phyloP scores from a whole-genome alignment of 2,329 filamentous ascomycete species.

The Grosmannia penicillata region DNA sequence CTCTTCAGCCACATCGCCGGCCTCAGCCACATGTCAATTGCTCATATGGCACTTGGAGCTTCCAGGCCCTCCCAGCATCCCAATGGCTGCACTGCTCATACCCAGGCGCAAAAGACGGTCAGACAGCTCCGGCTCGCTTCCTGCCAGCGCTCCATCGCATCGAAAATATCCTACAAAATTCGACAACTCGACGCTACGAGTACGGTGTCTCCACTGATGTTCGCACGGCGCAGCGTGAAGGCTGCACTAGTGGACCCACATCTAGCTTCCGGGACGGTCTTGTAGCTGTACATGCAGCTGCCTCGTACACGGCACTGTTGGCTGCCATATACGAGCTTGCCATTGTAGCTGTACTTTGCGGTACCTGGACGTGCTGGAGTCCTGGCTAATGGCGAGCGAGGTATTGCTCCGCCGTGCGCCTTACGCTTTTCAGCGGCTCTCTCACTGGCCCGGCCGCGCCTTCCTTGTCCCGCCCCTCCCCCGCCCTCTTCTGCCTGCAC shows the following conservation, averaged over 20 bases:
- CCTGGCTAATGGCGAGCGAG: constrained; percentile 10
- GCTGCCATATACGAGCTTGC: not conserved
- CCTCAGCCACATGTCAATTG: no score
- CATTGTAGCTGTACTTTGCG: not conserved
- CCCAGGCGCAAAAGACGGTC: constrained; percentile 1
- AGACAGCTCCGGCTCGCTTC: not conserved
- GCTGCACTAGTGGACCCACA: no score
- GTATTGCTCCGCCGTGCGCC: constrained; percentile 3
- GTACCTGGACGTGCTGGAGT: constrained; percentile 1
- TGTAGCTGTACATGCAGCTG: not conserved
- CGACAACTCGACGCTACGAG: not conserved
- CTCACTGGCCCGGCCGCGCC: constrained; percentile 2
- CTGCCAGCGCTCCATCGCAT: no score
- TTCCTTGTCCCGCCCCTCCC: constrained; percentile 1
- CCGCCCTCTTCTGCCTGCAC: not conserved
- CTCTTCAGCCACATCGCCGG: no score
- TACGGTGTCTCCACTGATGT: not conserved
- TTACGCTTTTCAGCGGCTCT: constrained; percentile 5
- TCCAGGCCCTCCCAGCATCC: no score
- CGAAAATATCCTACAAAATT: no score
- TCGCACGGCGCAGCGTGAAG: not conserved
- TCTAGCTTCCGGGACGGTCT: not conserved
- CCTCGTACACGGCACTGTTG: not conserved
- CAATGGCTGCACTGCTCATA: no score
- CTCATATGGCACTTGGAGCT: no score